Conservation (phyloP, 768 basidiomycete genomes). For the Rhodotorula paludigena region DNA sequence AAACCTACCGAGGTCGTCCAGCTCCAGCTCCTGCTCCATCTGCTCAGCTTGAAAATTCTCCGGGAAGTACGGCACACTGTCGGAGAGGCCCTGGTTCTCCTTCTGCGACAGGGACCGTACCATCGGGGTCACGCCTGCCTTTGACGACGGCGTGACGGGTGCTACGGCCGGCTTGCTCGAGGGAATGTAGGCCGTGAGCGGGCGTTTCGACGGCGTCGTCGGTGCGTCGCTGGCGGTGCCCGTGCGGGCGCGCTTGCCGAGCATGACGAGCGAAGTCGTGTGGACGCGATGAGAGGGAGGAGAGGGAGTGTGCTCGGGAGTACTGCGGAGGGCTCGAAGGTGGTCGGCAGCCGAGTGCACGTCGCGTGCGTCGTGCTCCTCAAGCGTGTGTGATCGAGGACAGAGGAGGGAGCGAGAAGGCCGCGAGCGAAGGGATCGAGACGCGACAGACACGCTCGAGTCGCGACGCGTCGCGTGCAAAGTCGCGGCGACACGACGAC, state of each 20-base stretch:
- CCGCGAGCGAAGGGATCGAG: too few species aligned
- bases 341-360: not conserved
- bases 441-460: too few species aligned
- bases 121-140: not conserved
- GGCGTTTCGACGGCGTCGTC: not conserved
- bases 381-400: not conserved
- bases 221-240: not conserved
- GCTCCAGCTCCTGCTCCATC: not conserved
- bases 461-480: too few species aligned
- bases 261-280: too few species aligned
- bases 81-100: not conserved
- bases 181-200: not conserved
- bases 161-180: not conserved
- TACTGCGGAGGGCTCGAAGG: not conserved
- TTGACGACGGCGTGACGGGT: not conserved
- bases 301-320: not conserved
- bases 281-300: not conserved
- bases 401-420: not conserved
- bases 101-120: conserved; percentile 8
- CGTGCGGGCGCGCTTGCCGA: conserved; percentile 6
- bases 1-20: not conserved
- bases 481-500: too few species aligned
- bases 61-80: too few species aligned
- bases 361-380: too few species aligned
- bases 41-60: not conserved